These are phyloP conservation scores for Dimocarpus longan DNA, from an alignment of 345 rosid genomes.

Conservation along the genomic window DNA sequence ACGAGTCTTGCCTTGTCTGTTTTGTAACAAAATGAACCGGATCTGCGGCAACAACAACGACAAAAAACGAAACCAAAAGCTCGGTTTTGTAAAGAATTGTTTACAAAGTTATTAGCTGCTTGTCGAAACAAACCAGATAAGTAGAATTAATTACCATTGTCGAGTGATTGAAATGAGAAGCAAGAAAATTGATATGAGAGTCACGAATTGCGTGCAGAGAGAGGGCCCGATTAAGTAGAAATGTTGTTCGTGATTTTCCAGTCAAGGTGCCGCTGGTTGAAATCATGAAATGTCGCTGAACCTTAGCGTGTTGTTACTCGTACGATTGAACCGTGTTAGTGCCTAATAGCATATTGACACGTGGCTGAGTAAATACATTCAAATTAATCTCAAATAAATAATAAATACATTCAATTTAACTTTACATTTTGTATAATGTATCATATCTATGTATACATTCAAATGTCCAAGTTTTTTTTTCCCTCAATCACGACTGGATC, in stretches of 20 bases:
- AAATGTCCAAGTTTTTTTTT: too few species aligned
- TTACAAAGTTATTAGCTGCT: background rate
- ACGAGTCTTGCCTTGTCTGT: slow-evolving; percentile 99
- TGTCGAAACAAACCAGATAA: background rate
- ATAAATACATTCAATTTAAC: too few species aligned
- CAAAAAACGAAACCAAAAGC: slow-evolving; percentile 6
- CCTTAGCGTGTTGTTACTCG: slow-evolving; percentile 6
- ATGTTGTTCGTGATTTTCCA: background rate
- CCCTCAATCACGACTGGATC: too few species aligned
- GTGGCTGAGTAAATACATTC: background rate
- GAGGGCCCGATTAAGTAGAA: background rate
- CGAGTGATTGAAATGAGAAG: background rate
- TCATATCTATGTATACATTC: too few species aligned
- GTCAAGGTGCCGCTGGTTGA: background rate
- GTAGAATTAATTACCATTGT: slow-evolving; percentile 32
- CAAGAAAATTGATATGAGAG: background rate
- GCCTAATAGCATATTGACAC: background rate
- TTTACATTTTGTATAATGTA: too few species aligned
- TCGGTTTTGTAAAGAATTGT: background rate
- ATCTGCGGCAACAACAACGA: slow-evolving; percentile 53
- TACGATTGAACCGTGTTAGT: background rate
- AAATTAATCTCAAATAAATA: too few species aligned
- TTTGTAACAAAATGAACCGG: slow-evolving; percentile 96
- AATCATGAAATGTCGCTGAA: background rate
- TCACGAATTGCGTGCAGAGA: background rate